These are phyloP conservation scores for Tillandsia leiboldiana DNA, from an alignment of 176 grass and related monocot genomes.

Conservation along the genomic window DNA sequence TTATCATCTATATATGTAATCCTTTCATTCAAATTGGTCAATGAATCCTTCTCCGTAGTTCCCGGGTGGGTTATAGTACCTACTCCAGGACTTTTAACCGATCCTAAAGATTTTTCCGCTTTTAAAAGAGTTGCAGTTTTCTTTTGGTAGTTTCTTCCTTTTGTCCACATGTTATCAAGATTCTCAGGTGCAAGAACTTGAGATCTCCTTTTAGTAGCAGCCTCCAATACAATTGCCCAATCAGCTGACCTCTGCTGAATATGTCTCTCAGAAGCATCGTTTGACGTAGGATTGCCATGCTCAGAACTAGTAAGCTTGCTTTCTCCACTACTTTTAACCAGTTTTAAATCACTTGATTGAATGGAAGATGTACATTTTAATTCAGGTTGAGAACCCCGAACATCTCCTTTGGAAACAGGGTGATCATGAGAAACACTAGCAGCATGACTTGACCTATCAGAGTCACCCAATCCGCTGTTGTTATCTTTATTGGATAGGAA, in stretches of 20 bases:
- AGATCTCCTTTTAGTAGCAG: conserved; percentile 81
- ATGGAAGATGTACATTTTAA: conserved; percentile 20
- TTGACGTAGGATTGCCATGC: conserved; percentile 25
- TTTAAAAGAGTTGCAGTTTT: conserved; percentile 45
- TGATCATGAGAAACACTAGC: conserved; percentile 16
- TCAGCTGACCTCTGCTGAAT: conserved; percentile 42
- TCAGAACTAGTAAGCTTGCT: conserved; percentile 24
- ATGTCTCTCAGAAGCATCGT: conserved; percentile 24
- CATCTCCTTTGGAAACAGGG: conserved; percentile 31
- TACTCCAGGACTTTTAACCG: conserved; percentile 22
- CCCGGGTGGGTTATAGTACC: conserved; percentile 23
- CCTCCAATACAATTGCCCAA: conserved; percentile 72
- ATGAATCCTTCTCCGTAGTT: conserved; percentile 42
- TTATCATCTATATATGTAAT: conserved; percentile 79
- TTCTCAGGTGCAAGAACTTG: conserved; percentile 94
- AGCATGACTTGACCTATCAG: conserved; percentile 34
- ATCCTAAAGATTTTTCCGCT: conserved; percentile 22
- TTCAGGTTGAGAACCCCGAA: conserved; percentile 36
- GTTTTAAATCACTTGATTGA: conserved; percentile 22
- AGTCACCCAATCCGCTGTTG: conserved; percentile 27
- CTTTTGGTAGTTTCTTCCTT: conserved; percentile 94
- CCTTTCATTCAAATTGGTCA: conserved; percentile 65
- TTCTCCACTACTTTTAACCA: conserved; percentile 23
- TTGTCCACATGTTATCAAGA: conserved; percentile 99
- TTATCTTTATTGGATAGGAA: conserved; percentile 50